These are phyloP conservation scores for Mycena galericulata DNA, from an alignment of 768 basidiomycete genomes.

Conservation along the genomic window DNA sequence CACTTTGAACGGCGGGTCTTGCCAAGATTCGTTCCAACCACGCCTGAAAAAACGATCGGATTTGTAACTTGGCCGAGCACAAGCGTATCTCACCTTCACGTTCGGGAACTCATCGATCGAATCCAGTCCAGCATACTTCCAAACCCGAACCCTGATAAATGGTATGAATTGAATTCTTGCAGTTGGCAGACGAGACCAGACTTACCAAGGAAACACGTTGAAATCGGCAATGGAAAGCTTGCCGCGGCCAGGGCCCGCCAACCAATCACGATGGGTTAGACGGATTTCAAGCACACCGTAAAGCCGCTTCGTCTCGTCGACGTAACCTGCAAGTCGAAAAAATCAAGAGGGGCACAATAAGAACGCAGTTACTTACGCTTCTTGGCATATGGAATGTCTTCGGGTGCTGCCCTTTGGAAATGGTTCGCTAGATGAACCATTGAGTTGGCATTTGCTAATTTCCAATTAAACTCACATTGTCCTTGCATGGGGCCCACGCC, in stretches of 20 bases:
- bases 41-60: conserved; percentile 14
- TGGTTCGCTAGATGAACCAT: conserved; percentile 61
- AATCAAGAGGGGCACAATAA: neutral
- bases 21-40: conserved; percentile 34
- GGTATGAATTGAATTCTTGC: neutral
- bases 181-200: too few species aligned
- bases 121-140: conserved; percentile 62
- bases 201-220: conserved; percentile 74
- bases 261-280: conserved; percentile 87
- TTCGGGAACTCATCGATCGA: conserved; percentile 73
- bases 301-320: conserved; percentile 84
- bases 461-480: conserved; percentile 48
- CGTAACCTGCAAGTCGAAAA: conserved; percentile 64
- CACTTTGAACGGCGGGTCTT: conserved; percentile 25
- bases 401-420: conserved; percentile 74
- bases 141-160: conserved; percentile 63
- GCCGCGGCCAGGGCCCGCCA: conserved; percentile 80
- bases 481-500: conserved; percentile 93
- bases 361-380: conserved; percentile 57
- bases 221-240: conserved; percentile 80
- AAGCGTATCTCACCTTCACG: conserved; percentile 57
- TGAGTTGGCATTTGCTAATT: neutral
- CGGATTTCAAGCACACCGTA: conserved; percentile 88
- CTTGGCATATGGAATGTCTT: conserved; percentile 77
- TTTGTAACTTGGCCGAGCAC: neutral